Conservation (phyloP, 140 eudicot species). For the Oenanthe javanica region DNA sequence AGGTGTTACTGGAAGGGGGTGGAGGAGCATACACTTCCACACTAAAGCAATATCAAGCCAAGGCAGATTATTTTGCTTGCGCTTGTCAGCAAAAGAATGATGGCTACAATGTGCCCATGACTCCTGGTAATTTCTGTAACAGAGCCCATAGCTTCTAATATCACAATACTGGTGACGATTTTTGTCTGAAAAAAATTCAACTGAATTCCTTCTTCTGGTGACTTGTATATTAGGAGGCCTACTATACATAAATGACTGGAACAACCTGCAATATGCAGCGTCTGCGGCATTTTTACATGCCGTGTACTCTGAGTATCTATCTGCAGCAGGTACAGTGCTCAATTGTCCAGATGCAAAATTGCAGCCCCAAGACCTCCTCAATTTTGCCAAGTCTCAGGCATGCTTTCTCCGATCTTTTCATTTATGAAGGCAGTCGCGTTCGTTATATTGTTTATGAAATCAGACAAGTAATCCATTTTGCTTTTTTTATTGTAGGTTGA, state of each 20-base stretch:
- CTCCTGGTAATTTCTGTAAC: slow-evolving; percentile 49
- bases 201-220: neutral
- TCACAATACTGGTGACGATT: neutral
- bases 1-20: slow-evolving; percentile 62
- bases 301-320: slow-evolving; percentile 79
- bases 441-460: neutral
- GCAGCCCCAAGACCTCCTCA: slow-evolving; percentile 70
- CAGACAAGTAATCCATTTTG: neutral
- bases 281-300: slow-evolving; percentile 84
- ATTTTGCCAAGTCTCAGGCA: slow-evolving; percentile 81
- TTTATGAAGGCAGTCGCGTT: neutral
- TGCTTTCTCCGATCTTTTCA: neutral
- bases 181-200: neutral
- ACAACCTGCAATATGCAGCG: slow-evolving; percentile 78
- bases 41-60: slow-evolving; percentile 62
- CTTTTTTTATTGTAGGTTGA: slow-evolving; percentile 52
- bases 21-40: slow-evolving; percentile 57
- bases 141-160: neutral
- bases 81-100: slow-evolving; percentile 82
- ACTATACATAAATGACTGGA: slow-evolving; percentile 60
- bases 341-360: slow-evolving; percentile 60
- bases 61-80: slow-evolving; percentile 81
- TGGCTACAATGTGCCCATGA: slow-evolving; percentile 70
- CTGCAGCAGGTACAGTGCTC: slow-evolving; percentile 33
- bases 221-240: slow-evolving; percentile 48